These are phyloP conservation scores for Exophiala calicioides DNA, from an alignment of 2,329 filamentous ascomycete species.

Conservation along the genomic window DNA sequence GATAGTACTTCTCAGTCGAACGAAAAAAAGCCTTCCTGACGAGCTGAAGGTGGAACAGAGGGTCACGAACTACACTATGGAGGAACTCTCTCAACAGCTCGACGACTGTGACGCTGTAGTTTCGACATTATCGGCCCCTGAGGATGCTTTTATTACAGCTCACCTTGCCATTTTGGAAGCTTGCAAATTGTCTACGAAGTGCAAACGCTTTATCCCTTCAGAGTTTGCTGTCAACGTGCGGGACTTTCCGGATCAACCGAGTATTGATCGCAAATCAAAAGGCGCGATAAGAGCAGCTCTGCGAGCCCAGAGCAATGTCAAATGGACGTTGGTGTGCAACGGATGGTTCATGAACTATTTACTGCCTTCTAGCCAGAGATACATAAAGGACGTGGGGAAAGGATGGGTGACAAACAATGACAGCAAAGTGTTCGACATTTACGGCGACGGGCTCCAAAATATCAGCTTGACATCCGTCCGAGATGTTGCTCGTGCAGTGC, in stretches of 20 bases:
- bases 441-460: conserved; percentile 13
- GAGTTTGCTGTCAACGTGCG: conserved; percentile 9
- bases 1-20: no score
- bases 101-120: not conserved
- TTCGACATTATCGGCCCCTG: not conserved
- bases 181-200: conserved; percentile 1
- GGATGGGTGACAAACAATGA: conserved; percentile 7
- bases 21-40: no score
- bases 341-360: conserved; percentile 12
- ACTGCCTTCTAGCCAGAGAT: not conserved
- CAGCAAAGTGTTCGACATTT: conserved; percentile 17
- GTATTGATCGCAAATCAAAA: not conserved
- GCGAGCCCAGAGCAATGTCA: not conserved
- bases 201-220: conserved; percentile 17
- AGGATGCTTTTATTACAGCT: not conserved
- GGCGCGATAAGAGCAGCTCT: not conserved
- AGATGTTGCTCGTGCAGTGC: conserved; percentile 15
- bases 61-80: not conserved
- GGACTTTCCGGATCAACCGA: conserved; percentile 15
- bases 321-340: conserved; percentile 11
- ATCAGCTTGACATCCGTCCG: conserved; percentile 3
- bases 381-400: conserved; percentile 7
- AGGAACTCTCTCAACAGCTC: not conserved
- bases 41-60: no score
- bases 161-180: conserved; percentile 3